Evolutionary conservation across 2,329 filamentous ascomycete species (phyloP), one percentile per base, ranked within the genome.

Genomic region (Cryphonectria carpinicola): DNA sequence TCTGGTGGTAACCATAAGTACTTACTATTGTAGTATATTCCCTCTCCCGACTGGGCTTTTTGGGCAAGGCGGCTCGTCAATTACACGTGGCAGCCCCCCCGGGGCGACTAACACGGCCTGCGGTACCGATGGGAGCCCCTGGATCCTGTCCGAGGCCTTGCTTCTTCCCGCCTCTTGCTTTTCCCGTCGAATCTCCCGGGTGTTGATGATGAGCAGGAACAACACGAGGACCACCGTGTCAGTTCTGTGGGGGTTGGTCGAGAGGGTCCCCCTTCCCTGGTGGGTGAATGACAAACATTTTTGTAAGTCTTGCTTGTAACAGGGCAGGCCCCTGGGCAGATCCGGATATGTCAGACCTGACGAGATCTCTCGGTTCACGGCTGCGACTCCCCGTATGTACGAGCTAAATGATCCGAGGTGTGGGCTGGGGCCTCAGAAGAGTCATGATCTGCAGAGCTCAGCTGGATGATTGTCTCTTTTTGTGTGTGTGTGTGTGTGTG

Each of bases 61-160:
- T 64, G 61, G 39, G 61, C 61, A 43, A 64, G 39, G 37, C 61
- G 61, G 37, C 61, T 46, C 41, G 61, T 64, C 61, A 46, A 13
- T 22, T 58, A 64, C 61, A 64, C 61, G 61, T 64, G 61, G 61
- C 61, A 64, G 7, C 37, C 35, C 54, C 32, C 61, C 61, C n/a
- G n/a, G 19, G 41, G 61, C 37, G n/a, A 62, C 19, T 37, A n/a
- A 62, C 60, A 49, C 37, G 32, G 60, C 37, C 19, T 62, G 32
- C 28, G 54, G 54, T 25, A 25, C 25, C 28, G 25, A 19, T 58
- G 28, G 25, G 32, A 25, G 22, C n/a, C 54, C 54, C 54, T 58
- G 54, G 54, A 32, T 19, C 35, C 35, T 32, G 54, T 32, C 54
- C 54, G 54, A 58, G 54, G 25, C 13, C 25, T 56, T 28, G 49